Percentiles rank a stretch among this genome's conserved stretches.
Evolutionary conservation across 495 filamentous ascomycete genomes (phyloP).

Genomic region (Darksidea phi): DNA sequence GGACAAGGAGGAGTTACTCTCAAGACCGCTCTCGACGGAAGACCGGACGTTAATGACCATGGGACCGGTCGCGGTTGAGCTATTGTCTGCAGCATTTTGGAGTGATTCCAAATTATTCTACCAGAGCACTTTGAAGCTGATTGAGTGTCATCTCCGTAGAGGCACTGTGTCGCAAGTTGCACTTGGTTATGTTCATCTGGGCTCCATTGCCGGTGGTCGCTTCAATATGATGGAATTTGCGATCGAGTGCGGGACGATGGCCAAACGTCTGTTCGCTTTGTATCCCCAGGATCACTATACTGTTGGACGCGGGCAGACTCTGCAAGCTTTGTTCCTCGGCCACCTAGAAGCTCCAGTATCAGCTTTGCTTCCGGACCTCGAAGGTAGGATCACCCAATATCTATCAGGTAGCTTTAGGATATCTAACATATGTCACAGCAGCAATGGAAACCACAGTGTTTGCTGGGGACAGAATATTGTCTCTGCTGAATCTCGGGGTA

Average conservation of each 20-base stretch:
- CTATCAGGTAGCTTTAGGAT: background rate
- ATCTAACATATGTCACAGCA: background rate
- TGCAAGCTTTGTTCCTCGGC: slow-evolving; percentile 70
- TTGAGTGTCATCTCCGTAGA: slow-evolving; percentile 63
- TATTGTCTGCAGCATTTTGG: slow-evolving; percentile 81
- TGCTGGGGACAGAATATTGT: slow-evolving; percentile 71
- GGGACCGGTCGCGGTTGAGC: slow-evolving; percentile 73
- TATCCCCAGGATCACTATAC: slow-evolving; percentile 66
- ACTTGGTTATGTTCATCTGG: slow-evolving; percentile 71
- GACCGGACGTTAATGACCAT: slow-evolving; percentile 62
- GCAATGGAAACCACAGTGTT: slow-evolving; percentile 69
- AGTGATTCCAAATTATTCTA: slow-evolving; percentile 73
- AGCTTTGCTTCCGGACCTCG: slow-evolving; percentile 60
- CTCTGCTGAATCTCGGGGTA: slow-evolving; percentile 71
- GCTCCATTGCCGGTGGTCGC: slow-evolving; percentile 68
- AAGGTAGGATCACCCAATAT: slow-evolving; percentile 42
- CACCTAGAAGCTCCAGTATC: slow-evolving; percentile 66
- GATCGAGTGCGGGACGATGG: slow-evolving; percentile 60
- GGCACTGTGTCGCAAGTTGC: slow-evolving; percentile 72
- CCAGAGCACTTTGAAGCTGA: slow-evolving; percentile 67
- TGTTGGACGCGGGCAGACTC: slow-evolving; percentile 65
- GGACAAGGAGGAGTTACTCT: slow-evolving; percentile 56
- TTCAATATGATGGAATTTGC: slow-evolving; percentile 73
- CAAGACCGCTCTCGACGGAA: slow-evolving; percentile 48
- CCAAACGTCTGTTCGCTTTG: slow-evolving; percentile 63